Base-by-base conservation (phyloP, 1,139 yeast genomes). In the Taiozyma sp. region DNA sequence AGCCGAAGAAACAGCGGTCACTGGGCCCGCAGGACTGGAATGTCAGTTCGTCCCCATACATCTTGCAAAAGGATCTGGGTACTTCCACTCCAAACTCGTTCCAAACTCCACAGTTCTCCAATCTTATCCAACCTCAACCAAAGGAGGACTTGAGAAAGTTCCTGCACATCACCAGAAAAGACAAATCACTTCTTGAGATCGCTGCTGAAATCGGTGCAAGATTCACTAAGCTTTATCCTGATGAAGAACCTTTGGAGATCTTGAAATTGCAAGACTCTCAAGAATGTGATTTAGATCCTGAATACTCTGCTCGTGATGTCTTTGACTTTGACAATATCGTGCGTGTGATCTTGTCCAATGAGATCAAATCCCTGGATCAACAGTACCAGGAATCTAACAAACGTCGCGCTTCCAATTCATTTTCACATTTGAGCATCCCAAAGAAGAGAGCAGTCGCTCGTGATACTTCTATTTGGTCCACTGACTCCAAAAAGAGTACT, bases 281-380 rank as follows among this genome's bases (percentile, higher is more conserved):
- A 53, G 74, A 75, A 53, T 85, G 90, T 60, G 95, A 88, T 63
- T 68, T 88, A 56, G 95, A 87, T 64, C 89, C 90, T 0, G 95
- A 86, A 52, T 87, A 81, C 58, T 55, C 66, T 5, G 83, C 82
- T 0, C 75, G 75, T 9, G 88, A 85, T 57, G 82, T 85, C 8
- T 84, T 87, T 60, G 74, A 69, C 34, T 70, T 74, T 29, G 81
- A 79, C 43, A 83, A 80, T 55, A 66, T 77, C 3, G 72, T 86
- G 16, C 69, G 84, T 47, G 83, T 84, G 1, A 62, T 83, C 4
- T 71, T 82, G n/a, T 68, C 68, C 30, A 72, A 73, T 52, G 77
- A 74, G 44, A 53, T 69, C 30, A 61, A 59, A 24, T 45, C 66
- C 0, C 48, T 56, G 9, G 60, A 59, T 9, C 43, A 43, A 43